Evolutionary conservation across 345 rosid genomes (phyloP), one percentile per base, ranked within the genome.

Genomic region (Pelargonium nanum): DNA sequence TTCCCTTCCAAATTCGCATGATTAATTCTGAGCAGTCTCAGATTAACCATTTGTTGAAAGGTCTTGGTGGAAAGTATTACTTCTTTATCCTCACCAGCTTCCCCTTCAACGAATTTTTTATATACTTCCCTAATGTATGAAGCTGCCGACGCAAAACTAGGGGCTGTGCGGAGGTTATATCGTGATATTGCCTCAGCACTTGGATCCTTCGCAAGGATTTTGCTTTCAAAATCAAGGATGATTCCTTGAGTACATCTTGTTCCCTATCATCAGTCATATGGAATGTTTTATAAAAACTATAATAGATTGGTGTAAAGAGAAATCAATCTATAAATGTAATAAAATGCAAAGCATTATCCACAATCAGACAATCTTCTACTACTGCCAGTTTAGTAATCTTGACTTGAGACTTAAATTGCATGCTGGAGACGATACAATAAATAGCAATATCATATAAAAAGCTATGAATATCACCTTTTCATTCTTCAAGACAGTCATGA

Each of bases 21-120:
- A 66, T 84, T 81, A 68, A 86, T 80, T 32, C 83, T 82, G 22
- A 89, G 96, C 64, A 89, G 66, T 67, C 86, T 80, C 40, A 89
- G 72, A 61, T 69, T 78, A 4, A 52, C 52, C 86, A 89, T 82
- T 62, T 75, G 25, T 62, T 51, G 44, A 54, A 89, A 81, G 51
- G 71, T 60, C 57, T 77, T 26, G 1, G 89, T 69, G 0, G 2
- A 22, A 56, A 86, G 66, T 56, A 59, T 63, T 65, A 50, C 26
- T 60, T 63, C 75, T 24, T 61, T 62, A n/a, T 57, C 66, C 16
- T 59, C 65, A 40, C 20, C 66, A 45, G 51, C 32, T 65, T 66
- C 68, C 26, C 10, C 56, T 22, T 13, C 64, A 61, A 32, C 44
- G 57, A 22, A 59, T 30, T 20, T 19, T 28, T 24, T 20, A 53